These are phyloP conservation scores for Tetradesmus lagerheimii DNA, from an alignment of 139 green algal species.

Conservation along the genomic window DNA sequence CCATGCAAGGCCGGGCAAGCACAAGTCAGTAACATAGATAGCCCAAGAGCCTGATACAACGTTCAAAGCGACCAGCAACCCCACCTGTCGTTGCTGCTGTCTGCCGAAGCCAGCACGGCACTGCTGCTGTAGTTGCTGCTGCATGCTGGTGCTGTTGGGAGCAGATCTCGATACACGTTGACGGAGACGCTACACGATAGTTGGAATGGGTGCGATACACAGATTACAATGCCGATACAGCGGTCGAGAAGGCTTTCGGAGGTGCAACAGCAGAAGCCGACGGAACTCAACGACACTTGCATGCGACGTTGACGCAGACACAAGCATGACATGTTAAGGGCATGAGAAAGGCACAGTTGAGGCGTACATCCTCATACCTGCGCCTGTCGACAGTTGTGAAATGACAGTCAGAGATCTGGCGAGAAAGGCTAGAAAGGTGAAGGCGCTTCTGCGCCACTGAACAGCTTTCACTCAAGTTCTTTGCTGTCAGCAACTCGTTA, in stretches of 20 bases:
- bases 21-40: background rate
- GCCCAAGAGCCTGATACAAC: no score
- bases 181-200: no score
- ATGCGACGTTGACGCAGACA: background rate
- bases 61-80: background rate
- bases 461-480: background rate
- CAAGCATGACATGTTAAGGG: background rate
- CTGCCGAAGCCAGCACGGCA: background rate
- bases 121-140: background rate
- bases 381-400: background rate
- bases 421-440: background rate
- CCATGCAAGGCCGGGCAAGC: background rate
- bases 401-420: constrained; percentile 1
- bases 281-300: background rate
- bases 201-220: background rate
- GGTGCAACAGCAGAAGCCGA: background rate
- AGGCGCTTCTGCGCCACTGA: background rate
- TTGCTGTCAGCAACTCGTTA: no score
- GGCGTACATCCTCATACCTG: no score
- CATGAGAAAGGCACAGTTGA: background rate
- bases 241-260: background rate
- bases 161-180: background rate
- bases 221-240: background rate
- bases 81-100: background rate
- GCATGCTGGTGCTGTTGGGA: background rate